Evolutionary conservation across 768 basidiomycete species (phyloP), one percentile per base, ranked within the genome.

Genomic region (Hygrophorus pudorinus): DNA sequence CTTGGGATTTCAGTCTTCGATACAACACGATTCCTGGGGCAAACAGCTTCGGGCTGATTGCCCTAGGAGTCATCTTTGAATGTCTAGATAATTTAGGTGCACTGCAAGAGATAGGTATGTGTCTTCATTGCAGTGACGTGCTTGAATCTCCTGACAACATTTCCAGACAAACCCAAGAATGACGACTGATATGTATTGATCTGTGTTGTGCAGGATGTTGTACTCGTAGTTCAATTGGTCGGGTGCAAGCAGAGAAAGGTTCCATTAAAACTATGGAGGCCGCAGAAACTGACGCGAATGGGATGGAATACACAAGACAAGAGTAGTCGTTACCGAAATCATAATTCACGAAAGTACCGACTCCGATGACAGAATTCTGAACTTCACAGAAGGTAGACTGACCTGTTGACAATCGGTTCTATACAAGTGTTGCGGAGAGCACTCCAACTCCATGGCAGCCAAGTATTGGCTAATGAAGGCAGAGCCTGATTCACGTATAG

Each of bases 391-490:
- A 32, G 31, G 9, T 9, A 9, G n/a, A n/a, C n/a, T 24, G 24
- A 24, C 24, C 24, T 24, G 24, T 24, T n/a, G n/a, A 17, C 33
- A 9, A 13, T 35, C 33, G 33, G 13, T 35, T 35, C 17, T 17
- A 35, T 24, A 3, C 24, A 7, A 24, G 7, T 7, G 24, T 24
- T 24, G 24, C 7, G 24, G 24, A 32, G 24, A 7, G 24, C 7
- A 24, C 3, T 24, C 24, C 24, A 24, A 24, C 24, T 3, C 28
- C 16, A 57, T 51, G 42, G 21, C 51, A 17, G 32, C 44, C 27
- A 65, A 59, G 42, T 70, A 65, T 44, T 91, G 87, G 85, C 72
- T 91, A 17, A 73, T 88, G 62, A 90, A 91, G 60, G 88, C 88
- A 3, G 88, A 90, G 59, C 88, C 88, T 7, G 81, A 90, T 48